These are phyloP conservation scores for Solanum peruvianum DNA, from an alignment of 257 asterid species.

Conservation along the genomic window DNA sequence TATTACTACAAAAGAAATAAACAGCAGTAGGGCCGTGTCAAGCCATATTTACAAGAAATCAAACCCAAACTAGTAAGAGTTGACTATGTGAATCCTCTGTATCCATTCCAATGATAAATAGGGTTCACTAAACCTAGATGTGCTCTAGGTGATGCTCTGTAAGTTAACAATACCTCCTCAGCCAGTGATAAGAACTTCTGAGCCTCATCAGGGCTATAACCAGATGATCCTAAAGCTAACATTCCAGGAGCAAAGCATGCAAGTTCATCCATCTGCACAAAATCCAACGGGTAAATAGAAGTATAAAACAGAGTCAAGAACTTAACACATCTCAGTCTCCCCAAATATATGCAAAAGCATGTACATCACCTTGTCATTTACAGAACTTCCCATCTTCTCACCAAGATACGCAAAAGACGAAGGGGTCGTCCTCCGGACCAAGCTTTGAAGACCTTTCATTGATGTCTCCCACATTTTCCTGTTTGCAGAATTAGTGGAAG, in stretches of 20 bases:
- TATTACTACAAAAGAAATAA: neutral
- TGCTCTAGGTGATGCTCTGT: neutral
- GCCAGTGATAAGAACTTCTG: constrained; percentile 69
- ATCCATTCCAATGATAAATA: neutral
- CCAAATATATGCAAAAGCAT: neutral
- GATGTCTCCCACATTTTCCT: constrained; percentile 99
- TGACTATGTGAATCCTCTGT: neutral
- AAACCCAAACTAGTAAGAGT: neutral
- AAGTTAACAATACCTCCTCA: constrained; percentile 58
- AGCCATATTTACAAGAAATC: neutral
- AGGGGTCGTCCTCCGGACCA: constrained; percentile 88
- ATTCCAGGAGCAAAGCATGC: constrained; percentile 99
- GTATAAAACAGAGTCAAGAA: neutral
- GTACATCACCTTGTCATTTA: constrained; percentile 66
- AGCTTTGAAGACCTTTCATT: constrained; percentile 87
- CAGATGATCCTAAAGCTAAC: constrained; percentile 91
- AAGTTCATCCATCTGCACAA: constrained; percentile 92
- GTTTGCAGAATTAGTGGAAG: constrained; percentile 8
- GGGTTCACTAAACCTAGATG: neutral
- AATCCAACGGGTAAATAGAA: constrained; percentile 10
- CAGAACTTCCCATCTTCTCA: constrained; percentile 79
- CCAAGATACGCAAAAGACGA: constrained; percentile 81
- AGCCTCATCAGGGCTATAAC: constrained; percentile 78
- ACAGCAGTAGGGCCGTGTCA: neutral
- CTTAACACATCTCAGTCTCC: neutral